Evolutionary conservation across 352 stramenopile genomes (phyloP), one percentile per base, ranked within the genome.

Genomic region (Phytopythium vexans): DNA sequence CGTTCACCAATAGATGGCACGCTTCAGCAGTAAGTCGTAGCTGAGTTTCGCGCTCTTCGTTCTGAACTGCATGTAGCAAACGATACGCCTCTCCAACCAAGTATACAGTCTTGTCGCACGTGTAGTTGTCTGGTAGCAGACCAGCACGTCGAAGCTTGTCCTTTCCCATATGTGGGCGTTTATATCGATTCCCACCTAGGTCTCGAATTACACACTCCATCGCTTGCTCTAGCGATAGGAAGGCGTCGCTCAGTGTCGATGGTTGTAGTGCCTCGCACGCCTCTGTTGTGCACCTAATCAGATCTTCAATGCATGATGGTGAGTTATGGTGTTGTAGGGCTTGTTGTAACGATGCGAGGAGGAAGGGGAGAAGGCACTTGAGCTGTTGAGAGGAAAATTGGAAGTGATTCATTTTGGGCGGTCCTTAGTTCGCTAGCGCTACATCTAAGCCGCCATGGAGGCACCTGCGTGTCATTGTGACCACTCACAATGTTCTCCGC

Each of bases 161-260:
- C 45, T 42, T 52, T 7, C 12, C 45, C 32, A 52, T 41, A 15
- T 52, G 45, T 3, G 45, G 45, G 2, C 31, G 31, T 34, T 42
- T 52, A 34, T 52, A 52, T 14, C 9, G 33, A 15, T 42, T 52
- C 6, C 4, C 12, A 7, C 45, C 45, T 3, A 52, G 41, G 32
- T 33, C 31, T 32, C n/a, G 45, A 9, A 50, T 9, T n/a, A 52
- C 32, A 10, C 4, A 8, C 45, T 52, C 45, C 33, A 52, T 52
- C 14, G 41, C 45, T 12, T 41, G 33, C 33, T 52, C 12, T 3
- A 52, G 45, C 32, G 45, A 41, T 14, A 52, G 7, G 34, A 52
- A 52, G 8, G 45, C 41, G 45, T 52, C 45, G 34, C 21, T 14
- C 12, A 45, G 16, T 16, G 21, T 44, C 32, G 12, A 12, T 35